A percentile compares a stretch with the other conserved stretches of the same genome.
Conservation (phyloP, 2,329 filamentous ascomycete species). For the Atkinsonella hypoxylon region DNA sequence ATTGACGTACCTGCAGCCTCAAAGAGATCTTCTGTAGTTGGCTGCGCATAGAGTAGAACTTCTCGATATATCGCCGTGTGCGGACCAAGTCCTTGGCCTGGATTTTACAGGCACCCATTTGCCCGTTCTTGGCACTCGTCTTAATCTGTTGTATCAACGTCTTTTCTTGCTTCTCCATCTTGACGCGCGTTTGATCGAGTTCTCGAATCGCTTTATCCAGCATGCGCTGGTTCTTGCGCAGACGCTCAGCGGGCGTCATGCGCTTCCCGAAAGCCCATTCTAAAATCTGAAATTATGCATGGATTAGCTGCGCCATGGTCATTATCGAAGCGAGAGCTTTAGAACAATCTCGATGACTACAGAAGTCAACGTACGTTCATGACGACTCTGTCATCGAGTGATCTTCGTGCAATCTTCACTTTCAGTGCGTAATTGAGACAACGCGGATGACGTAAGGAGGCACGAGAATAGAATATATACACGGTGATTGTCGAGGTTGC, state of each 20-base stretch:
- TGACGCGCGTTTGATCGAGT: conserved; percentile 85
- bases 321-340: neutral
- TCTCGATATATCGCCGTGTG: conserved; percentile 88
- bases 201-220: conserved; percentile 96
- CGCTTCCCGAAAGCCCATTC: conserved; percentile 99
- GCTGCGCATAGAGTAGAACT: conserved; percentile 97
- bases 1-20: conserved; percentile 63
- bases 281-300: conserved; percentile 52
- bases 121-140: conserved; percentile 93
- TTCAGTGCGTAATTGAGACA: neutral
- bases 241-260: conserved; percentile 88
- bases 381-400: conserved; percentile 10
- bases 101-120: conserved; percentile 97
- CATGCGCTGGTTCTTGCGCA: conserved; percentile 89
- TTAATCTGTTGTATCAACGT: conserved; percentile 93
- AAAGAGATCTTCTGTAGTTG: conserved; percentile 93
- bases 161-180: conserved; percentile 98
- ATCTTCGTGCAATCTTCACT: too few relatives aligned
- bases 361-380: conserved; percentile 43
- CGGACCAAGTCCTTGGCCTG: conserved; percentile 95
- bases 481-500: neutral
- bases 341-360: neutral
- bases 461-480: neutral
- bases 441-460: too few relatives aligned
- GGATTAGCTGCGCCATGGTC: conserved; percentile 3